Percentiles rank a stretch among this genome's conserved stretches.
These are phyloP conservation scores for Lolium perenne DNA, from an alignment of 176 grass and related monocot genomes.

Conservation along the genomic window DNA sequence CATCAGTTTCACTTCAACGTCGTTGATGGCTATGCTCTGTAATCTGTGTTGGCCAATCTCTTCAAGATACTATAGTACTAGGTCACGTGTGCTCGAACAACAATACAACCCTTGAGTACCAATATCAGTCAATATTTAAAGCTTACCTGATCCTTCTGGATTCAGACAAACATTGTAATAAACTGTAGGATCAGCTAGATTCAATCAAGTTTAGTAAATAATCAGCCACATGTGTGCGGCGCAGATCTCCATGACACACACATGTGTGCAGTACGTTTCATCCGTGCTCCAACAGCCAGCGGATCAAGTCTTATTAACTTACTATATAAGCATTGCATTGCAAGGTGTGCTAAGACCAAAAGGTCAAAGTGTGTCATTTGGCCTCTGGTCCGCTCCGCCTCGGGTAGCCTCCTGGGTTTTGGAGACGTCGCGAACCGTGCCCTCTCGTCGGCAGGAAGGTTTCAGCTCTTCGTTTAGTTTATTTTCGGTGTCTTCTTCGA, in stretches of 20 bases:
- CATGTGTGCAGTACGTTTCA: background rate
- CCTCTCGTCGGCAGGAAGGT: no score
- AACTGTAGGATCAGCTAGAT: background rate
- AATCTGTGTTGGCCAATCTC: background rate
- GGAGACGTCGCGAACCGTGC: no score
- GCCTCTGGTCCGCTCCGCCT: no score
- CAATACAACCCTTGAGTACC: background rate
- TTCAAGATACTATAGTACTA: background rate
- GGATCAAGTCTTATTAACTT: no score
- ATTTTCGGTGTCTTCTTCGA: no score
- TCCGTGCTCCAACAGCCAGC: background rate
- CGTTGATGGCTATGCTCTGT: background rate
- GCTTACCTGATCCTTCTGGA: background rate
- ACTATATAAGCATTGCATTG: no score
- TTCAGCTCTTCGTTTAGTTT: no score
- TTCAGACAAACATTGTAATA: background rate
- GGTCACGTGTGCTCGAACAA: background rate
- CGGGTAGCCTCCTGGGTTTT: no score
- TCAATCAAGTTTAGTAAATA: background rate
- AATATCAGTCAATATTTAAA: background rate
- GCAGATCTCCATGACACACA: conserved; percentile 11
- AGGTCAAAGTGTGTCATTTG: no score
- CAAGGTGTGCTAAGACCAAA: no score
- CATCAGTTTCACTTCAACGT: background rate
- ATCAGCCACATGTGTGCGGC: background rate